phyloP scores from a whole-genome alignment of 2,329 filamentous ascomycete genomes.

The Leptodontidium sp. region DNA sequence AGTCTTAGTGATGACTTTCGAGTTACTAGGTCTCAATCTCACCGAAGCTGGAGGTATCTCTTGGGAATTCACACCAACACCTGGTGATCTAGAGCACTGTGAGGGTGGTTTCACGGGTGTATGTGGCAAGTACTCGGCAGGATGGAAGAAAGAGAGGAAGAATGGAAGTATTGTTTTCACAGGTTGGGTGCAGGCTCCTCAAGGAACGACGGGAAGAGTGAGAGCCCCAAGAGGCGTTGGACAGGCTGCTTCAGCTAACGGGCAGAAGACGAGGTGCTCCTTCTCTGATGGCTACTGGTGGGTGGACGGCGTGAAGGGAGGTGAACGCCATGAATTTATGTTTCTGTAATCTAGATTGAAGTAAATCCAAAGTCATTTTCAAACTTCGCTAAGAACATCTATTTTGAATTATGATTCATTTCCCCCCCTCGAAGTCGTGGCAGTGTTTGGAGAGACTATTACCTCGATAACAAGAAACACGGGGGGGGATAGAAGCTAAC shows the following conservation, averaged over 20 bases:
- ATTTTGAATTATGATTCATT: too few relatives aligned
- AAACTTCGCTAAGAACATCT: too few relatives aligned
- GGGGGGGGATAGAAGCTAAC: too few relatives aligned
- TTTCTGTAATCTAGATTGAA: neutral
- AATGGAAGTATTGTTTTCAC: conserved; percentile 19
- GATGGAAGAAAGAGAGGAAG: conserved; percentile 37
- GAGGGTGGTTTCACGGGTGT: conserved; percentile 52
- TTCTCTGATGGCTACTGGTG: neutral
- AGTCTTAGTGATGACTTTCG: conserved; percentile 54
- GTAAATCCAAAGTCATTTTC: too few relatives aligned
- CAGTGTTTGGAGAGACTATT: too few relatives aligned
- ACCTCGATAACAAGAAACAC: neutral
- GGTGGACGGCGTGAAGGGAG: conserved; percentile 5
- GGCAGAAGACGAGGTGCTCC: neutral
- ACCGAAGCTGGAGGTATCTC: conserved; percentile 47
- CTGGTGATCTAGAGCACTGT: conserved; percentile 50
- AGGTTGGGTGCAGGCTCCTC: conserved; percentile 19
- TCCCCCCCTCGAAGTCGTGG: too few relatives aligned
- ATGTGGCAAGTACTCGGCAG: conserved; percentile 50
- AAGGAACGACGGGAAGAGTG: conserved; percentile 15
- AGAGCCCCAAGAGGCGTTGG: conserved; percentile 2
- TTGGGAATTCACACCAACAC: conserved; percentile 52
- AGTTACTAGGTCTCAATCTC: conserved; percentile 53
- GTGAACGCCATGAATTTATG: conserved; percentile 5
- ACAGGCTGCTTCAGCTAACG: neutral